Evolutionary conservation across 1,284 basidiomycete species (phyloP), one percentile per base, ranked within the genome.

Genomic region (Singerocomus inundabilis): DNA sequence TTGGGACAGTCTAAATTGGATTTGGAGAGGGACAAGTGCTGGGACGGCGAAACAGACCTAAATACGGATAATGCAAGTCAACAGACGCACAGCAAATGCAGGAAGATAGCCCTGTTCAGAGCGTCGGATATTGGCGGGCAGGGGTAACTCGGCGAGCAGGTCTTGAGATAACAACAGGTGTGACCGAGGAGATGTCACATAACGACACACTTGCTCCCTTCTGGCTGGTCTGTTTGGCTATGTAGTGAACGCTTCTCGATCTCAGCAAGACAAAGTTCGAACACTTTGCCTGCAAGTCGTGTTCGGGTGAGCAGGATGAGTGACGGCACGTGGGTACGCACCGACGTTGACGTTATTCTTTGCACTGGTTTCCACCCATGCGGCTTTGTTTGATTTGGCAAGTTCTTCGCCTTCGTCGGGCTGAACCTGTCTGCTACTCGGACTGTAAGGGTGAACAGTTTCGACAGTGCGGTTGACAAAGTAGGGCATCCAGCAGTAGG

Each of bases 281-380:
- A 97, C 8, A 94, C 92, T 64, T 87, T 85, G 70, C 78, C 92
- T 94, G 33, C 61, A 39, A 48, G 52, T 30, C 15, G 34, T 15
- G 31, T 45, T 49, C 31, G 49, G 57, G 48, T 40, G 57, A 43
- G 30, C 45, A 44, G 38, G 5, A 8, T 25, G 24, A 48, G 34
- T 6, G 33, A 34, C 18, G 26, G 33, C 46, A 38, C 43, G 32
- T 46, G 37, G 43, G 26, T 37, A 40, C 92, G 71, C 62, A 93
- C 93, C 81, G 58, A 98, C 88, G 70, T 97, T 96, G 69, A 85
- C 72, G 58, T 94, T 92, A 58, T 85, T 81, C 76, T 92, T 93
- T 37, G 94, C 93, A 59, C 89, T 93, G 8, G 91, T 89, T 70
- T 98, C 94, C 49, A 94, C 76, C 72, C 86, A 96, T 15, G 85